Conservation (phyloP, 805 yeast genomes). For the Saccharomycopsis selenospora region DNA sequence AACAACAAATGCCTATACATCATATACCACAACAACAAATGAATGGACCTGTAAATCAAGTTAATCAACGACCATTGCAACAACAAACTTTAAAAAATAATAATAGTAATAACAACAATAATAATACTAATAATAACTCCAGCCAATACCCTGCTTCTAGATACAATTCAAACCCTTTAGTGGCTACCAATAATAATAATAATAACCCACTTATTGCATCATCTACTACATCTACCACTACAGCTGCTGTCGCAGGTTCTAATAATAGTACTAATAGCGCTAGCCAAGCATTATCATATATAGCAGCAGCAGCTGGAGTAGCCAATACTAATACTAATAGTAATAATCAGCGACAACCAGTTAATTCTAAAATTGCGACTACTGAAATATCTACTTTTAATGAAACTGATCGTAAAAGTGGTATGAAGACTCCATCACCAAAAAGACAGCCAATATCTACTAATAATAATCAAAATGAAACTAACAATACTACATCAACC, state of each 20-base stretch:
- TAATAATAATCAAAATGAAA: slow-evolving; percentile 11
- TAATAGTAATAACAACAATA: too few relatives aligned
- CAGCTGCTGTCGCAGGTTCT: too few relatives aligned
- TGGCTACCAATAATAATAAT: not conserved
- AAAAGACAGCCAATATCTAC: slow-evolving; percentile 1
- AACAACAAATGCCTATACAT: too few relatives aligned
- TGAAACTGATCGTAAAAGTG: slow-evolving; percentile 6
- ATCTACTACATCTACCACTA: too few relatives aligned
- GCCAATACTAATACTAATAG: slow-evolving; percentile 23
- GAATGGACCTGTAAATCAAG: slow-evolving; percentile 17
- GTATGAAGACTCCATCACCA: slow-evolving; percentile 7
- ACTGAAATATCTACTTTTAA: too few relatives aligned
- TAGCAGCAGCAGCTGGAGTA: slow-evolving; percentile 24
- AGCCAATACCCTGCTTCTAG: not conserved
- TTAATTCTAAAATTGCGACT: too few relatives aligned
- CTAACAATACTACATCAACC: slow-evolving; percentile 12
- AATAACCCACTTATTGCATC: too few relatives aligned
- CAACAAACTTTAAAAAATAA: not conserved
- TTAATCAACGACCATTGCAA: slow-evolving; percentile 9
- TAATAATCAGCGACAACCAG: too few relatives aligned
- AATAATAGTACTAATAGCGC: too few relatives aligned
- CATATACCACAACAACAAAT: slow-evolving; percentile 21
- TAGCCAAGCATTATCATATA: slow-evolving; percentile 10
- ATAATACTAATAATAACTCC: not conserved
- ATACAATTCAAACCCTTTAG: not conserved